phyloP scores from a whole-genome alignment of 2,329 filamentous ascomycete genomes.

The Colletotrichum phormii region DNA sequence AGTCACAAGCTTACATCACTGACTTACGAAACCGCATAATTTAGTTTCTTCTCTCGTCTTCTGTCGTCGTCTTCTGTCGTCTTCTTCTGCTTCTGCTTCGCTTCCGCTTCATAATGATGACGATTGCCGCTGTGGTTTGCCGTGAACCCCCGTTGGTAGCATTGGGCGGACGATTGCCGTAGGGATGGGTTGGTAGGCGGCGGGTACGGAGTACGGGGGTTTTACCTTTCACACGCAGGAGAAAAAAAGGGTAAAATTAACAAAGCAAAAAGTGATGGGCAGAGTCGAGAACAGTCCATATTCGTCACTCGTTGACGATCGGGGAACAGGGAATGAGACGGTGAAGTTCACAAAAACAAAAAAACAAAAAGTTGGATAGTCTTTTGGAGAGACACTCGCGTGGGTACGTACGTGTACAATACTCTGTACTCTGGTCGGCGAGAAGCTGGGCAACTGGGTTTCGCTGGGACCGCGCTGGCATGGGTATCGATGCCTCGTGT shows the following conservation, averaged over 20 bases:
- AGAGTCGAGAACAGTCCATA: conserved; percentile 2
- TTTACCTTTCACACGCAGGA: no score
- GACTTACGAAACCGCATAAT: not conserved
- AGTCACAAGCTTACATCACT: not conserved
- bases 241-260: not conserved
- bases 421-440: no score
- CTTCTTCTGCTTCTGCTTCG: not conserved
- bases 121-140: conserved; percentile 2
- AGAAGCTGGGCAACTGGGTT: no score
- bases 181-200: no score
- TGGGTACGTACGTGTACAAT: not conserved
- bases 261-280: not conserved
- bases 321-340: conserved; percentile 15
- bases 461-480: not conserved
- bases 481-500: not conserved
- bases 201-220: not conserved
- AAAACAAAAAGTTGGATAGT: no score
- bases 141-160: not conserved
- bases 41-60: not conserved
- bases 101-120: not conserved
- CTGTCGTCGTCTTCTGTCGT: no score
- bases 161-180: not conserved
- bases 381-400: conserved; percentile 22
- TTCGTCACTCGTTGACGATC: not conserved
- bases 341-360: conserved; percentile 32